Evolutionary conservation across 2,329 filamentous ascomycete genomes (phyloP).

Genomic region (Fusarium sp.): DNA sequence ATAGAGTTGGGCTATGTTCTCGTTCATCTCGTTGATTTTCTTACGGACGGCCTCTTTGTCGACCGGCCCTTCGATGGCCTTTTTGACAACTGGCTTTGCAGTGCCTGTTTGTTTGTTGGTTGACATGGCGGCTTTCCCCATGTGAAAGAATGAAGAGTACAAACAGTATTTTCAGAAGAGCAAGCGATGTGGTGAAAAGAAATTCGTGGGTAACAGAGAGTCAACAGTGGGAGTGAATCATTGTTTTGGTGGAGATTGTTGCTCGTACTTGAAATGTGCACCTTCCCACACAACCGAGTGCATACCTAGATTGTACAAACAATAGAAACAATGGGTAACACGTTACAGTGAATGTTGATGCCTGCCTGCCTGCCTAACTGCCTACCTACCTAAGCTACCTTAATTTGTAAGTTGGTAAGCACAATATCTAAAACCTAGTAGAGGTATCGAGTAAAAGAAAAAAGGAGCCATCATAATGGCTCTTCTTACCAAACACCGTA

Average conservation of each 20-base stretch:
- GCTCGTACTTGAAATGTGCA: neutral
- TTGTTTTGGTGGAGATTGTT: neutral
- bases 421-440: constrained; percentile 13
- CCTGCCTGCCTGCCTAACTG: too few species aligned
- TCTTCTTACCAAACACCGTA: constrained; percentile 30
- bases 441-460: constrained; percentile 21
- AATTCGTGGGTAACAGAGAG: neutral
- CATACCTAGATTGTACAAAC: neutral
- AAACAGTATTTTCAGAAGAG: neutral
- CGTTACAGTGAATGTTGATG: neutral
- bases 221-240: constrained; percentile 3
- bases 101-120: neutral
- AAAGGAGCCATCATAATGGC: neutral
- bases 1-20: constrained; percentile 9
- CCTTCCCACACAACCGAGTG: neutral
- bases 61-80: neutral
- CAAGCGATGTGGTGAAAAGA: neutral
- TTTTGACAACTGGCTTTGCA: neutral
- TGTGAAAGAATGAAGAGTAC: neutral
- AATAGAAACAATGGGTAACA: neutral
- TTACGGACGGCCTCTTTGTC: neutral
- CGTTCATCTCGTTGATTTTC: neutral
- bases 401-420: neutral
- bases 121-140: neutral
- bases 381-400: too few species aligned